phyloP scores from a whole-genome alignment of 768 basidiomycete species.

The Mycena filopes region DNA sequence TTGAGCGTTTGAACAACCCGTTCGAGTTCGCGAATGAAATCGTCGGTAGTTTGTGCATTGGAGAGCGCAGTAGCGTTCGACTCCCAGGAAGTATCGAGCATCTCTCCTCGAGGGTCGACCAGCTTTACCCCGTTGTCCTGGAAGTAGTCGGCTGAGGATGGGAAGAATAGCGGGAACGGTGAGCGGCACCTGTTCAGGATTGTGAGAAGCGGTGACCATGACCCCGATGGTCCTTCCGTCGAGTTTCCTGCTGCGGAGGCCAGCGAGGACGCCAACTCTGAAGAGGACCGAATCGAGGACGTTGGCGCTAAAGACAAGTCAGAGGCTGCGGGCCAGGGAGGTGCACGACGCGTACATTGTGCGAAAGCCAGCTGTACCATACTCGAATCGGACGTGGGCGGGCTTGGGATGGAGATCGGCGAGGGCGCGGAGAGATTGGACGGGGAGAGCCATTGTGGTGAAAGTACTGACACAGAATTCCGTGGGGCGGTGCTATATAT shows the following conservation, averaged over 20 bases:
- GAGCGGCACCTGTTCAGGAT: slow-evolving; percentile 88
- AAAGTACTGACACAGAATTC: too few species aligned
- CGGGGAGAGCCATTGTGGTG: slow-evolving; percentile 48
- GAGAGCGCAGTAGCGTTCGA: slow-evolving; percentile 85
- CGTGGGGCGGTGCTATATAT: too few species aligned
- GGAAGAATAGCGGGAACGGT: slow-evolving; percentile 16
- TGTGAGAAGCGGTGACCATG: slow-evolving; percentile 99
- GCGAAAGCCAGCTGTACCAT: slow-evolving; percentile 96
- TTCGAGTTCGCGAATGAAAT: slow-evolving; percentile 75
- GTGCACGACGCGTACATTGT: slow-evolving; percentile 72
- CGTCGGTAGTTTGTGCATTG: slow-evolving; percentile 80
- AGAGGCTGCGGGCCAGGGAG: slow-evolving; percentile 23
- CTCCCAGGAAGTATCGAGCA: slow-evolving; percentile 97
- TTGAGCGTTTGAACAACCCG: slow-evolving; percentile 68
- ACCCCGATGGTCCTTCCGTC: slow-evolving; percentile 94
- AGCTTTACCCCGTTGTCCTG: slow-evolving; percentile 99
- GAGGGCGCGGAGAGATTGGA: slow-evolving; percentile 58
- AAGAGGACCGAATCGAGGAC: slow-evolving; percentile 92
- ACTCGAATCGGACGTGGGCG: slow-evolving; percentile 75
- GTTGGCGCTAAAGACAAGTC: slow-evolving; percentile 59
- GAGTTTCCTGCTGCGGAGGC: slow-evolving; percentile 89
- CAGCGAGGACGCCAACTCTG: slow-evolving; percentile 91
- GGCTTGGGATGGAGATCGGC: slow-evolving; percentile 79
- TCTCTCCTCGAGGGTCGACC: slow-evolving; percentile 96
- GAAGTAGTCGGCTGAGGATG: slow-evolving; percentile 17